Base-by-base conservation (phyloP, 495 filamentous ascomycete species). In the Jackrogersella multiformis region DNA sequence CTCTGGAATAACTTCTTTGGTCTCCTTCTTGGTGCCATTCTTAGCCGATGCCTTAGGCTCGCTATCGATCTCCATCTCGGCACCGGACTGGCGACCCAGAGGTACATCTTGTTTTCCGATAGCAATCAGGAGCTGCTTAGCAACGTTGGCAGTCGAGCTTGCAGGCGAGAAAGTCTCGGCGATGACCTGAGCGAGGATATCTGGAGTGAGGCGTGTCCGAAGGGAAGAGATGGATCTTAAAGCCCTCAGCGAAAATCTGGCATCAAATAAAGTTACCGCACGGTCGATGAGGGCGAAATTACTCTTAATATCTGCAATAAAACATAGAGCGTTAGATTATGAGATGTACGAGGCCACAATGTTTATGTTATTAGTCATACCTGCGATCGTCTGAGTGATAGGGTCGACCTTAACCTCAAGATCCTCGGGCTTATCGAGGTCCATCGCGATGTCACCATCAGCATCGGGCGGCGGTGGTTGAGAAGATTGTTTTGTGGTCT, bases 161-260 rank as follows among this genome's bases (percentile, higher is more conserved):
- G 76, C 74, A 26, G 84, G 78, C 49, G 86, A 79, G 72, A 93
- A 97, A 28, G 89, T 92, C 63, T 96, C 90, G 46, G 87, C 86
- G 69, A 97, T 90, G 65, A 91, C 89, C 78, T 92, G 87, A 18
- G 89, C 81, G 62, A 97, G 84, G 69, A 96, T 87, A 69, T 92
- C 92, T 24, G 90, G 84, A 8, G 89, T 90, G 71, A 97, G 86
- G 61, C 91, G 84, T 82, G 97, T 97, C 75, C 95, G 92, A 77
- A 98, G 88, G 59, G 92, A 93, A 36, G 95, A 97, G 80, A 97
- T 96, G 59, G 93, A 96, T 53, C 95, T 90, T 56, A 99, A 86
- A 57, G 95, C 95, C 66, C 96, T 86, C 57, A 99, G 89, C 46
- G 93, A 91, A 79, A 97, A 99, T 80, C 95, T 89, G 51, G 93